Percentiles rank a stretch among this genome's conserved stretches.
phyloP scores from a whole-genome alignment of 805 yeast genomes.

The Hagleromyces aurorensis region DNA sequence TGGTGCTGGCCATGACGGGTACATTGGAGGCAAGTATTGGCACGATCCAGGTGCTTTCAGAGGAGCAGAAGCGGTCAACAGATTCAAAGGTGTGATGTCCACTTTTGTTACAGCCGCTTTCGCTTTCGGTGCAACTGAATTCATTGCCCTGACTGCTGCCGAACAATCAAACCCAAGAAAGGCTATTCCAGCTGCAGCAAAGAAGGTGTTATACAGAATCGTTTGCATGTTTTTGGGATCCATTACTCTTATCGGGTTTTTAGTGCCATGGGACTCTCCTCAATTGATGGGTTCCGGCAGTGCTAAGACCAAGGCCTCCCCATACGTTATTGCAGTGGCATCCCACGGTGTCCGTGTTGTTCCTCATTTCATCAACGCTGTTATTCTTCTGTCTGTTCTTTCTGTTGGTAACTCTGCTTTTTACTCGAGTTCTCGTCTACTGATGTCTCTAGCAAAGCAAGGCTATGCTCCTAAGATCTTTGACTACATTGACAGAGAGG shows the following conservation, averaged over 20 bases:
- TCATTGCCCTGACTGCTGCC: constrained; percentile 63
- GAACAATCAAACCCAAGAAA: constrained; percentile 57
- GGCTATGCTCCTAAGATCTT: constrained; percentile 52
- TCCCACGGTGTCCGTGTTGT: constrained; percentile 47
- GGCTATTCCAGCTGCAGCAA: constrained; percentile 58
- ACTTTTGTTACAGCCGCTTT: constrained; percentile 64
- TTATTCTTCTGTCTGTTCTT: constrained; percentile 52
- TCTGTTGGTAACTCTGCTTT: constrained; percentile 55
- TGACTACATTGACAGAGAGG: constrained; percentile 54
- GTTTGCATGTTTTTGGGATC: constrained; percentile 49
- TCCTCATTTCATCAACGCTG: constrained; percentile 58
- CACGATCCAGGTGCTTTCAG: constrained; percentile 57
- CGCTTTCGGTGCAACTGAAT: constrained; percentile 58
- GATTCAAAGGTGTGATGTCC: constrained; percentile 57
- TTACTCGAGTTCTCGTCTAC: constrained; percentile 40
- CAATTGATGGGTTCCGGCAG: constrained; percentile 42
- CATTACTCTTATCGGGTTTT: constrained; percentile 45
- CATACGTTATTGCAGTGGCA: constrained; percentile 65
- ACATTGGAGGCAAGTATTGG: constrained; percentile 53
- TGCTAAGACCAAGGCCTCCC: constrained; percentile 53
- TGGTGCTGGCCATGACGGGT: constrained; percentile 48
- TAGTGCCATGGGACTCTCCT: constrained; percentile 51
- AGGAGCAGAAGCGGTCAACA: constrained; percentile 30
- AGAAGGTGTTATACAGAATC: constrained; percentile 65
- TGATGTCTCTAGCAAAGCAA: constrained; percentile 48